Evolutionary conservation across 495 filamentous ascomycete species (phyloP).

Genomic region (Pyrenopolyporus hunteri): DNA sequence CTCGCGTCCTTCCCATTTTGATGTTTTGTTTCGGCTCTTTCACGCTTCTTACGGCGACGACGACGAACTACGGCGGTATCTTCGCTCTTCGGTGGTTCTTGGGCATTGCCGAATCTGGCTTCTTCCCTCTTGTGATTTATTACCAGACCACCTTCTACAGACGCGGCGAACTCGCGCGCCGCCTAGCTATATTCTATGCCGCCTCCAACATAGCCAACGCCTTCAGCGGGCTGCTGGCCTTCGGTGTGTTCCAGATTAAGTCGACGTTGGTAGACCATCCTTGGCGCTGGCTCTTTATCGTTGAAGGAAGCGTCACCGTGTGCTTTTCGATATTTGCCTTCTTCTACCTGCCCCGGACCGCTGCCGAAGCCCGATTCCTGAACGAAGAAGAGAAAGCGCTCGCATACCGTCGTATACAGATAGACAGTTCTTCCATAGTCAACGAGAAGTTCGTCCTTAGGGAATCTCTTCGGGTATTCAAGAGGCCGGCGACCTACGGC

Average conservation of each 20-base stretch:
- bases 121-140: constrained; percentile 71
- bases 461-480: constrained; percentile 70
- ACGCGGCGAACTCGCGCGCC: constrained; percentile 75
- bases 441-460: constrained; percentile 71
- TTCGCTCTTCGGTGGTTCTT: constrained; percentile 71
- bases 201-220: constrained; percentile 76
- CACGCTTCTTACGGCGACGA: constrained; percentile 59
- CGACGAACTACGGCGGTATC: constrained; percentile 68
- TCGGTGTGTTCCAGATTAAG: constrained; percentile 75
- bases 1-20: constrained; percentile 66
- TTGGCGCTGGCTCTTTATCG: constrained; percentile 81
- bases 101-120: constrained; percentile 74
- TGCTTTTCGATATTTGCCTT: constrained; percentile 70
- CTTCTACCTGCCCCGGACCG: constrained; percentile 71
- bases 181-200: constrained; percentile 80
- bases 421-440: constrained; percentile 74
- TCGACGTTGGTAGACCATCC: constrained; percentile 49
- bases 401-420: constrained; percentile 74
- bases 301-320: constrained; percentile 71
- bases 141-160: constrained; percentile 69
- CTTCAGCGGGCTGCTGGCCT: constrained; percentile 75
- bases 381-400: constrained; percentile 68
- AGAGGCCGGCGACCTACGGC: constrained; percentile 64
- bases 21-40: constrained; percentile 71
- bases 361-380: constrained; percentile 68